Evolutionary conservation across 2,329 filamentous ascomycete species (phyloP), one percentile per base, ranked within the genome.

Genomic region (Dothiorella sarmentorum): DNA sequence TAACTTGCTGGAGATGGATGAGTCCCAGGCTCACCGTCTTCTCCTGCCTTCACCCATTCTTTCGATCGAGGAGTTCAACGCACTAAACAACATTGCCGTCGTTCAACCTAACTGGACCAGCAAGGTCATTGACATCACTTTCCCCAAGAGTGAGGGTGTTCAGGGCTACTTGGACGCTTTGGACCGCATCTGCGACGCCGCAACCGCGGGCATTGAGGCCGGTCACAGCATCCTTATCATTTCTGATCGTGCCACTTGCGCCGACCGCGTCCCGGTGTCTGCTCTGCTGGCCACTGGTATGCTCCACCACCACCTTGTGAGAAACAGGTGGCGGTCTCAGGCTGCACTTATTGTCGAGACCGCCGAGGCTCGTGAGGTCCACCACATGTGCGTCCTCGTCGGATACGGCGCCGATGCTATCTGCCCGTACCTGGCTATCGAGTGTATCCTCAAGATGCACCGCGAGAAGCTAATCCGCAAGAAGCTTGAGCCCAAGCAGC

Each of bases 331-430:
- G 91, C 85, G 93, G 73, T 92, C 93, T 11, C 85, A 92, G 75
- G 90, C 85, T 65, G 93, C 92, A 45, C 78, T 97, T 44, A 82
- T 96, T 38, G 85, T 96, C 31, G 93, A 97, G 80, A 96, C 92
- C 63, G 93, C 89, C 44, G 93, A 97, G 74, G 93, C 93, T 67
- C 90, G 93, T 76, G 93, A 97, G 76, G 93, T 97, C 7, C 93
- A 97, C 75, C 93, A 97, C 78, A 96, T 97, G 91, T 96, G 91
- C 78, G 93, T 97, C n/a, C 83, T 97, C 42, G 84, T 97, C 61
- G 93, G 93, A 57, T 97, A 97, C 68, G 93, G 93, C 78, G 91
- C 89, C 58, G 93, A 97, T 77, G 93, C 88, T 49, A 86, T 97
- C 71, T 96, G 94, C 80, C 93, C 93, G 18, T 97, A 97, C 75